A percentile compares a stretch with the other conserved stretches of the same genome.
Conservation (phyloP, 495 filamentous ascomycete species). For the Penicillium ucsense region DNA sequence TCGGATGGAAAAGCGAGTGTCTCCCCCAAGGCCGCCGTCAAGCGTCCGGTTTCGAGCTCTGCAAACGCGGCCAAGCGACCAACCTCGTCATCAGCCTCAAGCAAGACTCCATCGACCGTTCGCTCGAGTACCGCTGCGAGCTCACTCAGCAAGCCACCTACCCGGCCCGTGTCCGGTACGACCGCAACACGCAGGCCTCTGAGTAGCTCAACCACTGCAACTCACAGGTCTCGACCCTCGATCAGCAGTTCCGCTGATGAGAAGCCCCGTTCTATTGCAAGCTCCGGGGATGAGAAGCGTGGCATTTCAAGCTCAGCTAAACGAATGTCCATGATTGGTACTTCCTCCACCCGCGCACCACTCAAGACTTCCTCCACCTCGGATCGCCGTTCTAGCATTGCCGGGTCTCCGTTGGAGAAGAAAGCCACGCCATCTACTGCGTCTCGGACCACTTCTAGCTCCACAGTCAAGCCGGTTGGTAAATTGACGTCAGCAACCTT, state of each 20-base stretch:
- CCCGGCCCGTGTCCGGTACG: conserved; percentile 28
- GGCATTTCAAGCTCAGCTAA: conserved; percentile 37
- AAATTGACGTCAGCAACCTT: conserved; percentile 18
- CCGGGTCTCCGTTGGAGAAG: conserved; percentile 23
- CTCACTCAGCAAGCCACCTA: conserved; percentile 36
- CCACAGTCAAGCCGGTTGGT: conserved; percentile 23
- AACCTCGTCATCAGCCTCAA: conserved; percentile 21
- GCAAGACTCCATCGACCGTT: conserved; percentile 20
- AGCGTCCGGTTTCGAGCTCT: conserved; percentile 24
- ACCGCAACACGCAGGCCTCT: conserved; percentile 29
- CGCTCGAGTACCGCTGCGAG: conserved; percentile 20
- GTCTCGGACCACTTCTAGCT: conserved; percentile 17
- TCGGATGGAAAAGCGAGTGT: conserved; percentile 24
- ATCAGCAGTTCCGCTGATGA: conserved; percentile 42
- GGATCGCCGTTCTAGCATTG: conserved; percentile 34
- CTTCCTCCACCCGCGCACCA: conserved; percentile 24
- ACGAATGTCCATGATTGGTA: conserved; percentile 38
- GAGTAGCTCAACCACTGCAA: conserved; percentile 30
- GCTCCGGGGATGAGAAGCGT: conserved; percentile 38
- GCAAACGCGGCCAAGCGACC: conserved; percentile 26
- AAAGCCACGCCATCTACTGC: conserved; percentile 22
- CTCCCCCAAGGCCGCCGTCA: conserved; percentile 13
- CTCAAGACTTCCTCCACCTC: conserved; percentile 28
- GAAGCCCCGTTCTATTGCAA: conserved; percentile 32
- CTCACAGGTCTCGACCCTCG: conserved; percentile 36